These are phyloP conservation scores for Globisporangium recalcitrans DNA, from an alignment of 352 stramenopile genomes.

Conservation along the genomic window DNA sequence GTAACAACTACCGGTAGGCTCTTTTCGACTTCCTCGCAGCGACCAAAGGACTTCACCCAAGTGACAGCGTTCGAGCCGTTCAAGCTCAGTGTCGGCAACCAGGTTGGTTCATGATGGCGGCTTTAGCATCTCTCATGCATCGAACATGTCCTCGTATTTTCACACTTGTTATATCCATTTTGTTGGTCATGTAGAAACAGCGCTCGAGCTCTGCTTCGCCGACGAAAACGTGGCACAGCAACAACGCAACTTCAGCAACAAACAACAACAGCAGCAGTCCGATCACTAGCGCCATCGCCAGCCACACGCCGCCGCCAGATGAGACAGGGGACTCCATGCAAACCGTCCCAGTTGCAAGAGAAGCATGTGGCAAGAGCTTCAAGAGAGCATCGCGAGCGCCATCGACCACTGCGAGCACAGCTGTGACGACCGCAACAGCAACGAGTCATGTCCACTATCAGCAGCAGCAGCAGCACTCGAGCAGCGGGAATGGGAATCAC, in stretches of 20 bases:
- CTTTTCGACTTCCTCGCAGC: slow-evolving; percentile 14
- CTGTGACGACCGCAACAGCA: not conserved
- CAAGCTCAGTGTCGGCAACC: slow-evolving; percentile 58
- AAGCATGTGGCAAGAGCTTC: not conserved
- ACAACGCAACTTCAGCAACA: not conserved
- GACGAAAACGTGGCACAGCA: slow-evolving; percentile 1
- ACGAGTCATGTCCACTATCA: not conserved
- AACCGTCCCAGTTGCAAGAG: not conserved
- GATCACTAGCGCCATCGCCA: too few species aligned
- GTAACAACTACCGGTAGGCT: slow-evolving; percentile 28
- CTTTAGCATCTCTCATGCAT: not conserved
- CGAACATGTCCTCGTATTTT: too few species aligned
- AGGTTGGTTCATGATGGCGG: slow-evolving; percentile 14
- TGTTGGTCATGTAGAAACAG: slow-evolving; percentile 6
- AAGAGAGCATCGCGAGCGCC: not conserved
- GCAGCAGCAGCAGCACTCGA: not conserved
- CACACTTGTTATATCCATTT: too few species aligned
- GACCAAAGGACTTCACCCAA: slow-evolving; percentile 51
- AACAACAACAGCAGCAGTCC: not conserved
- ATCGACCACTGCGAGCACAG: not conserved
- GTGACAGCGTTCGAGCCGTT: slow-evolving; percentile 51
- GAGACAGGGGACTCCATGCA: not conserved
- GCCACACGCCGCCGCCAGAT: not conserved
- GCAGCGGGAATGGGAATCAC: not conserved
- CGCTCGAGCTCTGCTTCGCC: slow-evolving; percentile 10